Conservation (phyloP, 805 yeast genomes). For the Metschnikowia amazonensis region DNA sequence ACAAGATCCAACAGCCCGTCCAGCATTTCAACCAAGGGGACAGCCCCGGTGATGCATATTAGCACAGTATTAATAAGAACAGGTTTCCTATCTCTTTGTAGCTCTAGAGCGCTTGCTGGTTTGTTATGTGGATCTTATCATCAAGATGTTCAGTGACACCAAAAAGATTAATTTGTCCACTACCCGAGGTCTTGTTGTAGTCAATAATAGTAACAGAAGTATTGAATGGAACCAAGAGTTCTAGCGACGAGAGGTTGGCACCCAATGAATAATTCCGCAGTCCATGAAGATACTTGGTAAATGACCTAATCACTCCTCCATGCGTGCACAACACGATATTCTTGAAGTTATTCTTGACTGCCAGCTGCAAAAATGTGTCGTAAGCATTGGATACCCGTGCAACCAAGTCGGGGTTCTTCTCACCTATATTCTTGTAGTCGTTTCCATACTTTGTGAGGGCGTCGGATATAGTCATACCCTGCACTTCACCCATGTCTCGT, state of each 20-base stretch:
- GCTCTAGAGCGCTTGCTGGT: slow-evolving; percentile 14
- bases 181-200: slow-evolving; percentile 35
- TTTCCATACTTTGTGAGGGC: slow-evolving; percentile 60
- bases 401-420: slow-evolving; percentile 44
- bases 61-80: neutral
- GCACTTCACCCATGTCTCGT: slow-evolving; percentile 69
- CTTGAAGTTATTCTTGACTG: slow-evolving; percentile 28
- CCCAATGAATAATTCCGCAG: slow-evolving; percentile 36
- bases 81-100: neutral
- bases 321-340: slow-evolving; percentile 69
- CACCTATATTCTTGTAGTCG: slow-evolving; percentile 65
- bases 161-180: slow-evolving; percentile 48
- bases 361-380: slow-evolving; percentile 37
- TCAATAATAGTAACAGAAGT: slow-evolving; percentile 72
- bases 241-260: slow-evolving; percentile 35
- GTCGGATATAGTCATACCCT: slow-evolving; percentile 67
- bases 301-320: slow-evolving; percentile 74
- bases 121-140: slow-evolving; percentile 26
- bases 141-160: slow-evolving; percentile 72
- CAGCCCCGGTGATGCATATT: neutral
- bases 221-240: slow-evolving; percentile 62
- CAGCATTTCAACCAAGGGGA: neutral
- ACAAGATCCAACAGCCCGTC: neutral
- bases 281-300: slow-evolving; percentile 47
- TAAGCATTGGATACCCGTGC: slow-evolving; percentile 49